These are phyloP conservation scores for Grifola frondosa DNA, from an alignment of 1,284 basidiomycete species.

Conservation along the genomic window DNA sequence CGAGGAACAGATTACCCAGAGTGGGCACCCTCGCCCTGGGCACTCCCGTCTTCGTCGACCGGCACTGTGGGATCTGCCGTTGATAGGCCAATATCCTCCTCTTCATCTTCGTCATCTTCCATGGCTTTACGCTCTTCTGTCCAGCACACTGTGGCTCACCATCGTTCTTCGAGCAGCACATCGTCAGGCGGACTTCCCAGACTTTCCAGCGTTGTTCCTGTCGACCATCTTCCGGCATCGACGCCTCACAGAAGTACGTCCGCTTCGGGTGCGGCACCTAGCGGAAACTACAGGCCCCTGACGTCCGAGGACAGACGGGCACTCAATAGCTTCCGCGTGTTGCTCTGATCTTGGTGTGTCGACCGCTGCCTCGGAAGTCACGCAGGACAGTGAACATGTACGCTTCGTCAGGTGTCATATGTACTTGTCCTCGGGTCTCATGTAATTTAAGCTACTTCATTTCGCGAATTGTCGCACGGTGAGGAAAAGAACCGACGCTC, in stretches of 20 bases:
- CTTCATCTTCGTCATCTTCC: slow-evolving; percentile 39
- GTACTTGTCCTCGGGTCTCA: too few relatives aligned
- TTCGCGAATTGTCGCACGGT: too few relatives aligned
- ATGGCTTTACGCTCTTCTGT: slow-evolving; percentile 29
- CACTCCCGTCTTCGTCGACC: slow-evolving; percentile 18
- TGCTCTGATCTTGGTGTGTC: too few relatives aligned
- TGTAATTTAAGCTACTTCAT: too few relatives aligned
- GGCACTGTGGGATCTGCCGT: slow-evolving; percentile 33
- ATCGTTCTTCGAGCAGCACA: slow-evolving; percentile 16
- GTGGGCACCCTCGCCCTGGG: slow-evolving; percentile 31
- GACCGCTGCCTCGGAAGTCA: too few relatives aligned
- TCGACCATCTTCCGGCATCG: slow-evolving; percentile 24
- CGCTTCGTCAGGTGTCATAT: too few relatives aligned
- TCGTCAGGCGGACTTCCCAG: slow-evolving; percentile 37
- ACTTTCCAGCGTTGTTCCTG: slow-evolving; percentile 40
- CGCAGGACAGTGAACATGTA: too few relatives aligned
- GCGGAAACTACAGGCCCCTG: slow-evolving; percentile 28
- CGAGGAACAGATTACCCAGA: slow-evolving; percentile 24
- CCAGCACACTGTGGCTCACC: slow-evolving; percentile 25
- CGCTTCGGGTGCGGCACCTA: slow-evolving; percentile 10
- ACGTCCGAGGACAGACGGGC: slow-evolving; percentile 34
- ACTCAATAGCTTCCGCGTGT: slow-evolving; percentile 33
- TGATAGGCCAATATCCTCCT: slow-evolving; percentile 32
- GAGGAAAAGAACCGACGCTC: too few relatives aligned
- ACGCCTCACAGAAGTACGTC: slow-evolving; percentile 21